Evolutionary conservation across 257 asterid genomes (phyloP).

Genomic region (Fraxinus americana): DNA sequence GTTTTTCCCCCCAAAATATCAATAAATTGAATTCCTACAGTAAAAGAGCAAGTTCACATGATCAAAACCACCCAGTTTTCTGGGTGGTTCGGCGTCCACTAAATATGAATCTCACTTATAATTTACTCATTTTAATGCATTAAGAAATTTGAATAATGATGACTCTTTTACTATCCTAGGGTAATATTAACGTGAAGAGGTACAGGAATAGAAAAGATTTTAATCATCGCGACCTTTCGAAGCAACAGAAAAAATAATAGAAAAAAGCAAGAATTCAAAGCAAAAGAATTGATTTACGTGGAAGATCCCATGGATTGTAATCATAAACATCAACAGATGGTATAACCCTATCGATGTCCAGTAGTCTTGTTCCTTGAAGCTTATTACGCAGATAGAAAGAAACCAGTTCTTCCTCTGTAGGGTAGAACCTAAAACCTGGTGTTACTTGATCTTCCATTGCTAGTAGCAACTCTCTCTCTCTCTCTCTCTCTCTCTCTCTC

Average conservation of each 20-base stretch:
- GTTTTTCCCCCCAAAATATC: background rate
- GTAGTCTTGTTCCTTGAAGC: constrained; percentile 36
- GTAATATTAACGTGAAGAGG: too few relatives aligned
- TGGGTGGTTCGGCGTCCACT: too few relatives aligned
- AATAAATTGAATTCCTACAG: background rate
- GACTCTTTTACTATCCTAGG: too few relatives aligned
- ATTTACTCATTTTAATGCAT: too few relatives aligned
- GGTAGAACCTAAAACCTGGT: constrained; percentile 64
- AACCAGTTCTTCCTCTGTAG: constrained; percentile 63
- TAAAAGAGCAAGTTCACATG: too few relatives aligned
- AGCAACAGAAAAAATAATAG: background rate
- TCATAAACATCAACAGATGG: constrained; percentile 58
- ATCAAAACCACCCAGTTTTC: too few relatives aligned
- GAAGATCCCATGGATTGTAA: constrained; percentile 61
- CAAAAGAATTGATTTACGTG: constrained; percentile 35
- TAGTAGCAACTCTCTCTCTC: background rate
- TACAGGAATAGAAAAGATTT: too few relatives aligned
- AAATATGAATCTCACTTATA: too few relatives aligned
- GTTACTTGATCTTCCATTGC: constrained; percentile 28
- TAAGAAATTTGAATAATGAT: too few relatives aligned
- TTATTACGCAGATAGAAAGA: constrained; percentile 48
- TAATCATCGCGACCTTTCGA: too few relatives aligned
- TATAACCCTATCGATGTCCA: constrained; percentile 43
- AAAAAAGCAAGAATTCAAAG: background rate
- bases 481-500: too few relatives aligned